These are phyloP conservation scores for Astrocystis sublimbata DNA, from an alignment of 495 filamentous ascomycete species.

Conservation along the genomic window DNA sequence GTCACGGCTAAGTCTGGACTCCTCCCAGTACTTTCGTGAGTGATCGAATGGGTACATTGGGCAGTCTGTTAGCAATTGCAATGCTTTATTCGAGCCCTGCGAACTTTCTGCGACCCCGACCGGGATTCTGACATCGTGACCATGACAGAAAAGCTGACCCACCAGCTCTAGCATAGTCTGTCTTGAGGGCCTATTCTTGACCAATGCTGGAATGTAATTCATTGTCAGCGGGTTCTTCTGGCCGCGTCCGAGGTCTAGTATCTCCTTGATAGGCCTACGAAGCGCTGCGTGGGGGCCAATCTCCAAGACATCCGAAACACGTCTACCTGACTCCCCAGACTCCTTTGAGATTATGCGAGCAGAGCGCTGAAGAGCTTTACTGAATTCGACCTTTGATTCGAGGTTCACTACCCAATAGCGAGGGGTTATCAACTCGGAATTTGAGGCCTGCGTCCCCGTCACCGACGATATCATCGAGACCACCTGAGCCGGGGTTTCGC, in stretches of 20 bases:
- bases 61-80: not conserved
- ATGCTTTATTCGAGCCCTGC: too few relatives aligned
- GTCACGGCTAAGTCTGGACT: slow-evolving; percentile 15
- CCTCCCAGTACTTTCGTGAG: slow-evolving; percentile 36
- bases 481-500: not conserved
- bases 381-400: slow-evolving; percentile 43
- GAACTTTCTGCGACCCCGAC: not conserved
- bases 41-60: slow-evolving; percentile 41
- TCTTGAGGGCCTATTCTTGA: not conserved
- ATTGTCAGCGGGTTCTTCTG: too few relatives aligned
- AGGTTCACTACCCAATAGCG: slow-evolving; percentile 46
- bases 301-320: too few relatives aligned
- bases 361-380: slow-evolving; percentile 38
- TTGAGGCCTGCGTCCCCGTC: slow-evolving; percentile 22
- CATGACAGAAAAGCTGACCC: not conserved
- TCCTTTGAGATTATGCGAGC: slow-evolving; percentile 7
- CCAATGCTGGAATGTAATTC: too few relatives aligned
- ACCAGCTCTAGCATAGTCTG: not conserved
- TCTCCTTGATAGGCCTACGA: too few relatives aligned
- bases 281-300: too few relatives aligned
- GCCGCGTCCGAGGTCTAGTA: too few relatives aligned
- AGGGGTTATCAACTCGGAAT: slow-evolving; percentile 11
- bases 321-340: too few relatives aligned
- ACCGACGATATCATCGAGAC: slow-evolving; percentile 40
- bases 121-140: not conserved